These are phyloP conservation scores for Colletotrichum sp. DNA, from an alignment of 2,329 filamentous ascomycete genomes.

Conservation along the genomic window DNA sequence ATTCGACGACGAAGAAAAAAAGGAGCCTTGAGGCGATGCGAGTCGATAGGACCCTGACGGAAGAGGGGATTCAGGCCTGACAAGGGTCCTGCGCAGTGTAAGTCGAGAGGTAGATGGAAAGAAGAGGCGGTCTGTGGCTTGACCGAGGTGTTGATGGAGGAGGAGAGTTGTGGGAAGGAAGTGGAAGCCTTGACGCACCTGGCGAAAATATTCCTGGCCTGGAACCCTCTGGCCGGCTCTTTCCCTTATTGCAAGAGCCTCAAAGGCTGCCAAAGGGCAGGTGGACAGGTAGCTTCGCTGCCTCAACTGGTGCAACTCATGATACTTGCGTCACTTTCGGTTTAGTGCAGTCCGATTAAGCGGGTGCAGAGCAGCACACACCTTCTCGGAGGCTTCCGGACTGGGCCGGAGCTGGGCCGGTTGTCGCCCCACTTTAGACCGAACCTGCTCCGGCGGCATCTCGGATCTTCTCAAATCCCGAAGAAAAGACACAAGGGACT, in stretches of 20 bases:
- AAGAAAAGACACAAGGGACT: not conserved
- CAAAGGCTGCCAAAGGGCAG: not conserved
- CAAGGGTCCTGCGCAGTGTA: not conserved
- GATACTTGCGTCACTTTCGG: not conserved
- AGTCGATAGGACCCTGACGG: not conserved
- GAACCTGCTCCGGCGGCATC: not conserved
- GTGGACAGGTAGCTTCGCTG: not conserved
- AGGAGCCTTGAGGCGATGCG: not conserved
- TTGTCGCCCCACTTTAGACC: not conserved
- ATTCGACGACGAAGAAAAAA: not conserved
- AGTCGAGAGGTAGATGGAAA: not conserved
- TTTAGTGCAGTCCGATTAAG: not conserved
- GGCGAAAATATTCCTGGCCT: not conserved
- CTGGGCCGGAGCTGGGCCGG: not conserved
- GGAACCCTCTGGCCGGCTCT: not conserved
- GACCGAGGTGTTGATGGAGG: not conserved
- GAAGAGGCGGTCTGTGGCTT: not conserved
- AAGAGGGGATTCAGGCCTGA: not conserved
- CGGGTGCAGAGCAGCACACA: not conserved
- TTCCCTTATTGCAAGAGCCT: not conserved
- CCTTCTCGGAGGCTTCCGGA: not conserved
- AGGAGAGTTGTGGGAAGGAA: not conserved
- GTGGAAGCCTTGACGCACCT: not conserved
- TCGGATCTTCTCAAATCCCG: not conserved
- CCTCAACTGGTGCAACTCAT: fast-evolving